Conservation (phyloP, 2,329 filamentous ascomycete genomes). For the Fusarium palustre region DNA sequence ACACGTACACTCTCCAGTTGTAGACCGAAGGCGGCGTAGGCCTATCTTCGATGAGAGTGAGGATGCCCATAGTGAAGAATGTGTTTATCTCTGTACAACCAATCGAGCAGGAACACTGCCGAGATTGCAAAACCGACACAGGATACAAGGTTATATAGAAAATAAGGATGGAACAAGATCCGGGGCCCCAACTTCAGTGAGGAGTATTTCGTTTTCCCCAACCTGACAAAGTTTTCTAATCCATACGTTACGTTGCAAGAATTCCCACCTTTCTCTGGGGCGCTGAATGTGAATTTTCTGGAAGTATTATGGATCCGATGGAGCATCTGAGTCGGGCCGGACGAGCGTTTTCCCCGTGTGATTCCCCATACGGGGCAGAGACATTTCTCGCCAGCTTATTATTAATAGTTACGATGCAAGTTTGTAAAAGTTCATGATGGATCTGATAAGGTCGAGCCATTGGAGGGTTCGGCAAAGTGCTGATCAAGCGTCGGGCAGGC, state of each 20-base stretch:
- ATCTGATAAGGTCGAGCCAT: background rate
- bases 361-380: slow-evolving; percentile 15
- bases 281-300: slow-evolving; percentile 1
- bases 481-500: background rate
- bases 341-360: slow-evolving; percentile 31
- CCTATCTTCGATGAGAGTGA: slow-evolving; percentile 52
- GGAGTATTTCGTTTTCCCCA: slow-evolving; percentile 18
- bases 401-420: background rate
- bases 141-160: slow-evolving; percentile 13
- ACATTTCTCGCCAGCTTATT: slow-evolving; percentile 3
- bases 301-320: slow-evolving; percentile 13
- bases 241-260: slow-evolving; percentile 23
- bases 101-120: slow-evolving; percentile 2
- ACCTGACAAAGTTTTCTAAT: slow-evolving; percentile 24
- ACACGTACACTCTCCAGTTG: slow-evolving; percentile 52
- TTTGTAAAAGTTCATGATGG: slow-evolving; percentile 1
- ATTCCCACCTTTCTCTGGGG: slow-evolving; percentile 26
- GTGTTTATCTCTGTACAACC: background rate
- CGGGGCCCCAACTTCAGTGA: slow-evolving; percentile 24
- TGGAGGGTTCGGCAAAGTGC: slow-evolving; percentile 10
- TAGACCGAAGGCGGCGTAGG: slow-evolving; percentile 54
- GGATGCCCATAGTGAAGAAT: slow-evolving; percentile 43
- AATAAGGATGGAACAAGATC: slow-evolving; percentile 12
- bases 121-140: background rate
- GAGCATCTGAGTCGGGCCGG: slow-evolving; percentile 29